Evolutionary conservation across 2,329 filamentous ascomycete genomes (phyloP), one percentile per base, ranked within the genome.

Genomic region (Cladophialophora bantiana): DNA sequence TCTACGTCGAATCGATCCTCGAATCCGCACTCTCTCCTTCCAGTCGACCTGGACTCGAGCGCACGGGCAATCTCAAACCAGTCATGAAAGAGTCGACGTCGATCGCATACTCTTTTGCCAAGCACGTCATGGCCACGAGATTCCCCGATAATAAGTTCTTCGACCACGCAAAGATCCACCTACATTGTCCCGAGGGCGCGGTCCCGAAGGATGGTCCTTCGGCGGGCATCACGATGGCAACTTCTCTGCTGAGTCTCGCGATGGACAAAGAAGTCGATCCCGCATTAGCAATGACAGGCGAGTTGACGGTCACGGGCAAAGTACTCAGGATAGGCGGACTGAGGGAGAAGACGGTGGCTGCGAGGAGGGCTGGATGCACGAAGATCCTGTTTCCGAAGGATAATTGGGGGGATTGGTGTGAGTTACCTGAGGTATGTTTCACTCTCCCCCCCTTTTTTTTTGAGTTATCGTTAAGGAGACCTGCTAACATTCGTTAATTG

Each of bases 201-300:
- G 94, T 97, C 64, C 92, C 91, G 73, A 99, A 99, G 81, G 95
- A 99, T 77, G 95, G 83, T 79, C 92, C 92, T 4, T 94, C 90
- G 56, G 95, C 95, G 20, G 95, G 95, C 77, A 95, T 99, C 75
- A 99, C 95, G 6, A 99, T 99, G 95, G 91, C 95, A n/a, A 96
- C 93, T 6, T 93, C 91, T 66, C 81, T 99, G 74, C 83, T 99
- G 59, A 94, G 91, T 60, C 83, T 99, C 68, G 94, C 93, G 7
- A 82, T 98, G 45, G 88, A 97, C 72, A 85, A 86, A 54, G 85
- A 90, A 15, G 85, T 99, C 58, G 86, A 93, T 75, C 92, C 94
- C 6, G 93, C 92, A 0, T 89, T 98, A 72, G 94, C 96, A 66
- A 99, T 99, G 95, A 99, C 95, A 0, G 95, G 95, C 70, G 95